Evolutionary conservation across 2,329 filamentous ascomycete species (phyloP), one percentile per base, ranked within the genome.

Genomic region (Monosporascus sp.): DNA sequence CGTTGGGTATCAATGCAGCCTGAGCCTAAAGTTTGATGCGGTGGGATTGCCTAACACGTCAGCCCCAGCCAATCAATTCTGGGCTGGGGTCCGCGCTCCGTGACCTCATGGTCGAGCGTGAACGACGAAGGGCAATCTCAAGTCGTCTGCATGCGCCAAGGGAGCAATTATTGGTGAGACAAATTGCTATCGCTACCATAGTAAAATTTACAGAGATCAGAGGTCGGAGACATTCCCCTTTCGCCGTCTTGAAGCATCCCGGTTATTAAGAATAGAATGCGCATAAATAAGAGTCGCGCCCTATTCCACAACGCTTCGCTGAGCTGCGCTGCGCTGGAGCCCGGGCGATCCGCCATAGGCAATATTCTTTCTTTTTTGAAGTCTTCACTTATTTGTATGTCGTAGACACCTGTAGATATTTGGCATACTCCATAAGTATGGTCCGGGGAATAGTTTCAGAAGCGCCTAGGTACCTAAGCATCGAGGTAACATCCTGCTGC

Each of bases 1-100:
- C 53, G 68, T 76, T 72, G 73, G 74, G 74, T 72, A 74, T 66
- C 70, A 69, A 76, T 73, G 73, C 74, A 66, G 42, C 70, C 58
- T 59, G 61, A 57, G 70, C 71, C 72, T 66, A 68, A 70, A 65
- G 57, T 57, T 55, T 51, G 54, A 39, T 60, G 54, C 51, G 51
- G 58, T 54, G 61, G 62, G 62, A 55, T 65, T 67, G 64, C 65
- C 65, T 59, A 64, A 64, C 52, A 47, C 48, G 36, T 45, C 37
- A 51, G 55, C 42, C 20, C 15, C 53, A 54, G 55, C 68, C 68
- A 70, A 69, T 69, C 66, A 66, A 18, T 49, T 44, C 34, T 38
- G 42, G 22, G 49, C 47, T 55, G n/a, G 45, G 45, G 42, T 50
- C 51, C 47, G 48, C 54, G 22, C 54, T 55, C 52, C 57, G 54